Evolutionary conservation across 805 yeast genomes (phyloP).

Genomic region (Zygosaccharomyces rouxii): DNA sequence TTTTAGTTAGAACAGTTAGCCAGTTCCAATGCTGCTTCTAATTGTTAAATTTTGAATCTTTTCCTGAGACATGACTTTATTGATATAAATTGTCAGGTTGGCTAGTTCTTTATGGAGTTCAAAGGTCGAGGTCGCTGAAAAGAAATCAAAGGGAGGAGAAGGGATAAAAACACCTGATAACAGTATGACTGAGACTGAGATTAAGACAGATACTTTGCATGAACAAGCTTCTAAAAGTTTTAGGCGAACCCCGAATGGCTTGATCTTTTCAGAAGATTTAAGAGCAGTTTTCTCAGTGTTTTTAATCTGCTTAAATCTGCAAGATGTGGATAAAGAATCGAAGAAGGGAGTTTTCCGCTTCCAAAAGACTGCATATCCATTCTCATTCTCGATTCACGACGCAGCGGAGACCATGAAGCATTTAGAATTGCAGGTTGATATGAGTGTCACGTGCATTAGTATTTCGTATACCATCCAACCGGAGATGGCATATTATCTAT

Average conservation of each 20-base stretch:
- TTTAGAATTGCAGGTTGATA: conserved; percentile 46
- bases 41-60: background rate
- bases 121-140: background rate
- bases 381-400: conserved; percentile 46
- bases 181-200: background rate
- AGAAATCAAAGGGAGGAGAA: background rate
- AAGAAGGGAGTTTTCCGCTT: conserved; percentile 30
- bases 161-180: background rate
- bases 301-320: conserved; percentile 40
- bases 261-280: conserved; percentile 51
- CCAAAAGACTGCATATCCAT: conserved; percentile 41
- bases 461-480: conserved; percentile 52
- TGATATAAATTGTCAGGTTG: conserved; percentile 2
- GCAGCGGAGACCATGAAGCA: conserved; percentile 52
- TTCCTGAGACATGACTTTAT: background rate
- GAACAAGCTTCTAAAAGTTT: conserved; percentile 44
- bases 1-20: background rate
- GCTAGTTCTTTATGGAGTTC: background rate
- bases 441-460: conserved; percentile 47
- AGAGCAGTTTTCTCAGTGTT: conserved; percentile 57
- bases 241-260: conserved; percentile 49
- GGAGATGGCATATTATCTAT: conserved; percentile 44
- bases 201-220: conserved; percentile 27
- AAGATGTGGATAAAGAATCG: conserved; percentile 27
- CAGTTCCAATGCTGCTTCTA: background rate